Conservation (phyloP, 805 yeast species). For the Nakazawaea pomicola region DNA sequence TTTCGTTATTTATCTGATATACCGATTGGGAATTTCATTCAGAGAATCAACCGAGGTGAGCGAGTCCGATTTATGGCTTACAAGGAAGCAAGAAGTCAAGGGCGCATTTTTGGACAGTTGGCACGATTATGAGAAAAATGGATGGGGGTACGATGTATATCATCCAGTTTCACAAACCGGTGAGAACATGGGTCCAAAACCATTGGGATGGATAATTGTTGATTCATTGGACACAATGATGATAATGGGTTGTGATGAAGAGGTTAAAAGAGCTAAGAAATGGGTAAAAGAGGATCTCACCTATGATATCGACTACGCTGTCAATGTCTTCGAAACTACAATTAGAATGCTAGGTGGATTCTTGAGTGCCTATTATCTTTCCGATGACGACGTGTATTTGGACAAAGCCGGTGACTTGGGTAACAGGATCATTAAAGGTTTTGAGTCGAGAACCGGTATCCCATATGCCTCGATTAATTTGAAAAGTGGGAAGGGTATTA, state of each 20-base stretch:
- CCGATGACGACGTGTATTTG: constrained; percentile 64
- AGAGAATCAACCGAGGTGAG: neutral
- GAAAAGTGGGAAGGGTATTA: constrained; percentile 52
- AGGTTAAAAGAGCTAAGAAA: constrained; percentile 54
- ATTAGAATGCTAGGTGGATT: constrained; percentile 92
- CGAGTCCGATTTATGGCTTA: constrained; percentile 34
- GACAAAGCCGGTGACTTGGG: constrained; percentile 80
- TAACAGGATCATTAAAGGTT: constrained; percentile 65
- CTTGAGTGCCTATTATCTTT: constrained; percentile 72
- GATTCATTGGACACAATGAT: constrained; percentile 81
- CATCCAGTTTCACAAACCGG: constrained; percentile 60
- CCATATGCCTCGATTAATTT: constrained; percentile 81
- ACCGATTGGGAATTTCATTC: constrained; percentile 12
- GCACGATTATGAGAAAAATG: constrained; percentile 68
- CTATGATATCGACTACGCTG: constrained; percentile 68
- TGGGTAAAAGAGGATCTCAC: constrained; percentile 73
- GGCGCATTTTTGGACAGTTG: constrained; percentile 71
- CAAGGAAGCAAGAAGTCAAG: constrained; percentile 53
- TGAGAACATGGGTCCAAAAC: constrained; percentile 71
- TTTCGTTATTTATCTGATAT: constrained; percentile 34
- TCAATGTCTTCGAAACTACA: constrained; percentile 90
- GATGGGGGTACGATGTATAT: constrained; percentile 82
- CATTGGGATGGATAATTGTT: constrained; percentile 91
- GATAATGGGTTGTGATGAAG: constrained; percentile 66
- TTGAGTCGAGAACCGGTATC: constrained; percentile 59